A percentile compares a stretch with the other conserved stretches of the same genome.
Conservation (phyloP, 352 stramenopile genomes). For the Phytophthora cactorum region DNA sequence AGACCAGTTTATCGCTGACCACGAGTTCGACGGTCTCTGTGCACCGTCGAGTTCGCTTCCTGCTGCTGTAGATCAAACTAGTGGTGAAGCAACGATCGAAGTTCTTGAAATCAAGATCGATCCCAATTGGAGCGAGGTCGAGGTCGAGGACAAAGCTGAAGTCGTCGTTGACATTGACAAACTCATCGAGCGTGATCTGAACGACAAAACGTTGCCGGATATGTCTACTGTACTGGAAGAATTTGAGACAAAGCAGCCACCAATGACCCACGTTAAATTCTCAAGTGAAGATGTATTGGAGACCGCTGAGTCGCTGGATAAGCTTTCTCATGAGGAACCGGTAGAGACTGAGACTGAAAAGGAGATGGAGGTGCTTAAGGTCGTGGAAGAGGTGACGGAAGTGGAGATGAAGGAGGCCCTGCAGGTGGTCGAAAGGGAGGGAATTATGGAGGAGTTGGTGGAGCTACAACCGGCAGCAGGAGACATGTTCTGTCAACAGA, state of each 20-base stretch:
- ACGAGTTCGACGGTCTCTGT: constrained; percentile 21
- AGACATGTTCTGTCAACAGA: constrained; percentile 34
- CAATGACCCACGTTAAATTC: constrained; percentile 5
- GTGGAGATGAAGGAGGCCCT: constrained; percentile 9
- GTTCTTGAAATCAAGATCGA: constrained; percentile 12
- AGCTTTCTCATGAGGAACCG: constrained; percentile 17
- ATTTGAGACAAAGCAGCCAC: constrained; percentile 22
- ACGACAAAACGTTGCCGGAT: constrained; percentile 6
- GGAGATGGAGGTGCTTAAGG: constrained; percentile 15
- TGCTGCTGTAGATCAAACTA: not conserved
- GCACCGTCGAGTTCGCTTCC: constrained; percentile 12
- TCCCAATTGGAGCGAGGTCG: constrained; percentile 1
- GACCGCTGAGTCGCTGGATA: constrained; percentile 1
- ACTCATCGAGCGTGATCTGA: constrained; percentile 9
- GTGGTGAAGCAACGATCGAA: constrained; percentile 2
- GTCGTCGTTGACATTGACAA: constrained; percentile 6
- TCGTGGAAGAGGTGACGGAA: constrained; percentile 21
- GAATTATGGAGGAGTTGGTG: constrained; percentile 20
- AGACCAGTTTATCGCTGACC: constrained; percentile 23
- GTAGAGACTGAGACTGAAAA: constrained; percentile 14
- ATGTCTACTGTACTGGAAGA: constrained; percentile 4
- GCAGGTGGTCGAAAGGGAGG: constrained; percentile 9
- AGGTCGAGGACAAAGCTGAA: constrained; percentile 28
- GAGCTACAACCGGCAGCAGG: constrained; percentile 13
- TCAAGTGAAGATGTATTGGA: constrained; percentile 12